These are phyloP conservation scores for Coemansia sp. DNA, from an alignment of 192 early-diverging fungal genomes.

Conservation along the genomic window DNA sequence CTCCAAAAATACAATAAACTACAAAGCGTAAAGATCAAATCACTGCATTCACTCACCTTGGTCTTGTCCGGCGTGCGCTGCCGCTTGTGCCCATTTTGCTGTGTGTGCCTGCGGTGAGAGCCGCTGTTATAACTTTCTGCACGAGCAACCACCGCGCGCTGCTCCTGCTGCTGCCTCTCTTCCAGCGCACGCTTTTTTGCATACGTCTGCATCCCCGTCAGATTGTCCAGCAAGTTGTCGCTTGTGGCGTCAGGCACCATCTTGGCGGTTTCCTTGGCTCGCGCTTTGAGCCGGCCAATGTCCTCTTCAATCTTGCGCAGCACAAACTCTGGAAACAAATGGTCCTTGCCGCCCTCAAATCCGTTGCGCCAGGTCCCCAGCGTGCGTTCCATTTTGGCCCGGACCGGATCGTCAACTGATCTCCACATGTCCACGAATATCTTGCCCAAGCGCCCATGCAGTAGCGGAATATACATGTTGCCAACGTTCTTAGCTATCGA, in stretches of 20 bases:
- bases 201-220: constrained; percentile 39
- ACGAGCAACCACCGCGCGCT: constrained; percentile 28
- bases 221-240: constrained; percentile 33
- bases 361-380: constrained; percentile 80
- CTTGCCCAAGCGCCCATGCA: constrained; percentile 69
- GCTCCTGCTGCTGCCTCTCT: constrained; percentile 21
- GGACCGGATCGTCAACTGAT: constrained; percentile 63
- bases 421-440: constrained; percentile 76
- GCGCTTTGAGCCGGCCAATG: constrained; percentile 25
- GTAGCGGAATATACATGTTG: constrained; percentile 66
- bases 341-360: constrained; percentile 43
- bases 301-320: constrained; percentile 48
- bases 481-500: constrained; percentile 96
- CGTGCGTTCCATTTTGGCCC: constrained; percentile 70
- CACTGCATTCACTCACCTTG: constrained; percentile 31
- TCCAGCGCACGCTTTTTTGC: constrained; percentile 41
- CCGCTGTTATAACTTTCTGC: constrained; percentile 17
- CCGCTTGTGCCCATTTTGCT: constrained; percentile 15
- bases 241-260: constrained; percentile 11
- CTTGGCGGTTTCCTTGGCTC: constrained; percentile 13
- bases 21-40: constrained; percentile 1
- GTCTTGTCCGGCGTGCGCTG: constrained; percentile 17
- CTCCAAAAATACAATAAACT: neutral
- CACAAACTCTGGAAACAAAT: constrained; percentile 50
- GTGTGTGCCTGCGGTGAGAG: neutral